These are phyloP conservation scores for Trichocladium uniseriatum DNA, from an alignment of 495 filamentous ascomycete genomes.

Conservation along the genomic window DNA sequence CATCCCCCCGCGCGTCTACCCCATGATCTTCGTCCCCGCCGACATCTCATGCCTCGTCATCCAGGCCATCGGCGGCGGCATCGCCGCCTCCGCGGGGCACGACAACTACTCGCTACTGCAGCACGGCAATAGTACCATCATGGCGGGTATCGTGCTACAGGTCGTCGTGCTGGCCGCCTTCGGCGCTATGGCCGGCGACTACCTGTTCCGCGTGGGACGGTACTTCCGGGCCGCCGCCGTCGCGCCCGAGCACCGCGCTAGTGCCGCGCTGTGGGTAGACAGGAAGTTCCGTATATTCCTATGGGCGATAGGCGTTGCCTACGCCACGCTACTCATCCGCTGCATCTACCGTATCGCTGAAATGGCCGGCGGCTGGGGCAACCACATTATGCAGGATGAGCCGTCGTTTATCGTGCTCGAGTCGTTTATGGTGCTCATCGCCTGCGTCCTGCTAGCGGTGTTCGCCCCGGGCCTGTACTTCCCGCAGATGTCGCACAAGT, in stretches of 20 bases:
- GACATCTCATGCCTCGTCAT: constrained; percentile 55
- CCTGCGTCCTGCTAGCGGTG: constrained; percentile 25
- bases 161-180: constrained; percentile 53
- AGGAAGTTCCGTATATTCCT: constrained; percentile 45
- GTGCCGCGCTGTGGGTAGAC: constrained; percentile 24
- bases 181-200: constrained; percentile 40
- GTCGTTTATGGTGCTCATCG: constrained; percentile 34
- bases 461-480: constrained; percentile 35
- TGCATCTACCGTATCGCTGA: constrained; percentile 63
- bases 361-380: constrained; percentile 62
- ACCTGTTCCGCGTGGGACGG: constrained; percentile 18
- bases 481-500: constrained; percentile 31
- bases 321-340: constrained; percentile 49
- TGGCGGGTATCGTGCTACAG: constrained; percentile 63
- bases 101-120: constrained; percentile 27
- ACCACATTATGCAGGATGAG: constrained; percentile 57
- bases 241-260: constrained; percentile 14
- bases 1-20: constrained; percentile 51
- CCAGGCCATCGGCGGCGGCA: constrained; percentile 57
- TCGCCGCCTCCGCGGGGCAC: constrained; percentile 44
- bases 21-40: constrained; percentile 54
- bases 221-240: constrained; percentile 20
- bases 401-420: constrained; percentile 55
- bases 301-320: constrained; percentile 45
- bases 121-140: constrained; percentile 55